Conservation (phyloP, 202 grass and related monocot genomes). For the Dendrocalamus latiflorus region DNA sequence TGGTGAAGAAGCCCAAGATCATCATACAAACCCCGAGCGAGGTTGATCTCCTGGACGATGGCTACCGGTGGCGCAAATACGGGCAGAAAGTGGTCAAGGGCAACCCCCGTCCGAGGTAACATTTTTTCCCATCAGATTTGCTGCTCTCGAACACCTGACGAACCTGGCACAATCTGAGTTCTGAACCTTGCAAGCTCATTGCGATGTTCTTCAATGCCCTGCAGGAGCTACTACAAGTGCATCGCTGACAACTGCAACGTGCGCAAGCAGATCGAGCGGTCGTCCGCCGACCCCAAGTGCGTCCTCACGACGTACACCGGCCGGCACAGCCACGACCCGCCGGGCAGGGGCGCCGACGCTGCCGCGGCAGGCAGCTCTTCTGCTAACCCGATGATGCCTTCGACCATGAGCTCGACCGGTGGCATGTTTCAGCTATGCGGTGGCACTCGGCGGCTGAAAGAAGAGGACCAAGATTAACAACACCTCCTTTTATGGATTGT, state of each 20-base stretch:
- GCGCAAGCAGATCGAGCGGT: slow-evolving; percentile 77
- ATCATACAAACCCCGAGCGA: slow-evolving; percentile 76
- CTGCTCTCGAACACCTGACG: neutral
- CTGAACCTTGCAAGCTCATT: neutral
- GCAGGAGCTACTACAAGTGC: slow-evolving; percentile 96
- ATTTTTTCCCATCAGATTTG: neutral
- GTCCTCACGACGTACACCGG: slow-evolving; percentile 82
- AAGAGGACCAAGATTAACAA: slow-evolving; percentile 24
- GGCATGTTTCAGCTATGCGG: neutral
- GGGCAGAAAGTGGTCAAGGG: slow-evolving; percentile 93
- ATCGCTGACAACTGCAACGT: slow-evolving; percentile 64
- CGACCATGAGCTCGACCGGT: neutral
- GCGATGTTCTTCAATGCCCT: neutral
- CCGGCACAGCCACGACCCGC: slow-evolving; percentile 64
- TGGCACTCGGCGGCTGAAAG: slow-evolving; percentile 25
- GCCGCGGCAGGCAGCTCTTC: neutral
- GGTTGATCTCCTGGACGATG: slow-evolving; percentile 85
- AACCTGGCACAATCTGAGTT: neutral
- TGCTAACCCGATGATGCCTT: neutral
- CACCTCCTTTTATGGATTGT: neutral
- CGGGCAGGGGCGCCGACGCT: neutral
- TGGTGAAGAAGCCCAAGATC: slow-evolving; percentile 66
- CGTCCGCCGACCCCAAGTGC: slow-evolving; percentile 44
- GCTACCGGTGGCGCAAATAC: slow-evolving; percentile 91
- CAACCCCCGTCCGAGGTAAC: slow-evolving; percentile 73